phyloP scores from a whole-genome alignment of 352 stramenopile species.

The Pythium scleroteichum region DNA sequence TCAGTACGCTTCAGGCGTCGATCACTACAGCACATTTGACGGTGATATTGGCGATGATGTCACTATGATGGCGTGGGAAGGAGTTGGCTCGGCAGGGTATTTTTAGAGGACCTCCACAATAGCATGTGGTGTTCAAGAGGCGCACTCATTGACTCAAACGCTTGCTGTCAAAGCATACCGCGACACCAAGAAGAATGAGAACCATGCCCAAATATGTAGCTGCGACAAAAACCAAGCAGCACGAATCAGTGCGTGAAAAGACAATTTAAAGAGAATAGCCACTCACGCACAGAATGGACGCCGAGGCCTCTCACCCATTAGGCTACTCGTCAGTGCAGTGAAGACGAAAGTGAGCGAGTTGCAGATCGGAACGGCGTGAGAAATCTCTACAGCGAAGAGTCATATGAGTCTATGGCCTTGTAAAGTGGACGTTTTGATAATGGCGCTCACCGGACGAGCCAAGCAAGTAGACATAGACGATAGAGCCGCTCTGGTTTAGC shows the following conservation, averaged over 20 bases:
- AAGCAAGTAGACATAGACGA: slow-evolving; percentile 79
- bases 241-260: too few relatives aligned
- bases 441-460: slow-evolving; percentile 53
- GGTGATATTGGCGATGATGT: slow-evolving; percentile 54
- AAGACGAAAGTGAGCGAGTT: slow-evolving; percentile 89
- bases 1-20: slow-evolving; percentile 34
- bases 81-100: slow-evolving; percentile 64
- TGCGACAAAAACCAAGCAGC: slow-evolving; percentile 7
- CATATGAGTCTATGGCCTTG: neutral
- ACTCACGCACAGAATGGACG: slow-evolving; percentile 58
- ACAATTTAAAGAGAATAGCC: neutral
- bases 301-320: slow-evolving; percentile 73
- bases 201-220: slow-evolving; percentile 30
- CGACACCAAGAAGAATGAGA: slow-evolving; percentile 28
- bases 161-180: slow-evolving; percentile 32
- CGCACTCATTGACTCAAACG: neutral
- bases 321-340: slow-evolving; percentile 75
- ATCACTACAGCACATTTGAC: slow-evolving; percentile 55
- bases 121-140: neutral
- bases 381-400: slow-evolving; percentile 55
- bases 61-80: slow-evolving; percentile 74
- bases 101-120: slow-evolving; percentile 28
- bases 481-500: slow-evolving; percentile 83
- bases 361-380: slow-evolving; percentile 85
- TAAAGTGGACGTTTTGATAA: neutral